Base-by-base conservation (phyloP, 176 grass and related monocot genomes). In the Calamus simplicifolius region DNA sequence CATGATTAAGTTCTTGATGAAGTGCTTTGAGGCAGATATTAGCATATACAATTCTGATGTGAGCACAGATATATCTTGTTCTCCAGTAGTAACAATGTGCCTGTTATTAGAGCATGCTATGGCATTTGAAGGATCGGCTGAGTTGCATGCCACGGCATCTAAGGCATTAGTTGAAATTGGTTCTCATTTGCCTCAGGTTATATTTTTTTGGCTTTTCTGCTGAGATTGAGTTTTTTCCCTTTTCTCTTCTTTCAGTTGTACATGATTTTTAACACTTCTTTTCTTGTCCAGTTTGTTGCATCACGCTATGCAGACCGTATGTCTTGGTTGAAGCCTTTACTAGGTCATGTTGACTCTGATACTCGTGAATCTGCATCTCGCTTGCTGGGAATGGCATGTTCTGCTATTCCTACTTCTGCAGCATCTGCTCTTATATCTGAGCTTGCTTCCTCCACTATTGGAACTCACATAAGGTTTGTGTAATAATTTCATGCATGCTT, bases 1-100 rank as follows among this genome's bases (percentile, higher is more conserved):
- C 25, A 95, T 90, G 83, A 62, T 90, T 69, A 87, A 82, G 71
- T 95, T 95, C 78, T 70, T 90, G 57, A 95, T 90, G 86, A 95
- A 90, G 81, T 95, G 91, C 50, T 87, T 95, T 80, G 62, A 76
- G 63, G 67, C 77, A 73, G 75, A 70, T 76, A 58, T 48, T 77
- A 68, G 30, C 62, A 62, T 43, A 28, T 16, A 73, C 49, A 72
- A 59, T 27, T 25, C 6, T 64, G 17, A 62, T 60, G 12, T 66
- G 62, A 73, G 69, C 64, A 59, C 55, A 58, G 82, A 84, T 31
- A 48, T 52, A 77, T 83, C 77, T 66, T 5, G 71, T 66, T 81
- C 74, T 52, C 56, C 78, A 27, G 71, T 82, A 63, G 70, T 68
- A 53, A 89, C 59, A 64, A 72, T 95, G 66, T 89, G 79, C 73